phyloP scores from a whole-genome alignment of 2,329 filamentous ascomycete genomes.

The Cryphonectria radicalis region DNA sequence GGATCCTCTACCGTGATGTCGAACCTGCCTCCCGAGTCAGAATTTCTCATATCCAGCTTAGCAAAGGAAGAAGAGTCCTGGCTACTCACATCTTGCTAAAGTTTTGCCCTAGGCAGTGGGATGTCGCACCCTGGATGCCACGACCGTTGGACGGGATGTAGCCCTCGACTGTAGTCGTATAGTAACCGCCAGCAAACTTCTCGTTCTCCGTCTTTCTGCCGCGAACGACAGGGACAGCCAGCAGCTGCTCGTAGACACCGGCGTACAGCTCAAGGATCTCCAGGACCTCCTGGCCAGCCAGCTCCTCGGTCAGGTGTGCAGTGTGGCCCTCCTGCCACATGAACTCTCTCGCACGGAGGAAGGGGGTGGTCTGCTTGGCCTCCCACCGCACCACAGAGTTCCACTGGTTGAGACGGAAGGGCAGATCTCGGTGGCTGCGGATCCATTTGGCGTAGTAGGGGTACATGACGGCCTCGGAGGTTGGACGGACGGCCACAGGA shows the following conservation, averaged over 20 bases:
- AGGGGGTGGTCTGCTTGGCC: slow-evolving; percentile 88
- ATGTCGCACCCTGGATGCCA: slow-evolving; percentile 95
- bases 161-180: slow-evolving; percentile 95
- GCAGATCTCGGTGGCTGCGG: slow-evolving; percentile 91
- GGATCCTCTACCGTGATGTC: slow-evolving; percentile 97
- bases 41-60: neutral
- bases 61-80: neutral
- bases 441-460: slow-evolving; percentile 98
- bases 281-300: slow-evolving; percentile 82
- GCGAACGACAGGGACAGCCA: slow-evolving; percentile 93
- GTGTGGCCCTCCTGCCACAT: slow-evolving; percentile 96
- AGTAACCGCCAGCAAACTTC: slow-evolving; percentile 95
- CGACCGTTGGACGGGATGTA: slow-evolving; percentile 96
- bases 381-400: slow-evolving; percentile 94
- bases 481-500: slow-evolving; percentile 69
- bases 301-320: slow-evolving; percentile 83
- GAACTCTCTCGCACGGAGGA: slow-evolving; percentile 92
- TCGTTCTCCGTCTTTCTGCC: slow-evolving; percentile 96
- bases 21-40: slow-evolving; percentile 67
- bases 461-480: slow-evolving; percentile 85
- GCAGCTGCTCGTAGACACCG: slow-evolving; percentile 87
- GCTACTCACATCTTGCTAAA: slow-evolving; percentile 22
- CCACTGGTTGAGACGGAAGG: slow-evolving; percentile 95
- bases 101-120: slow-evolving; percentile 62
- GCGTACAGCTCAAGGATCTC: slow-evolving; percentile 95